Evolutionary conservation across 2,329 filamentous ascomycete species (phyloP).

Genomic region (Onygenales sp.): DNA sequence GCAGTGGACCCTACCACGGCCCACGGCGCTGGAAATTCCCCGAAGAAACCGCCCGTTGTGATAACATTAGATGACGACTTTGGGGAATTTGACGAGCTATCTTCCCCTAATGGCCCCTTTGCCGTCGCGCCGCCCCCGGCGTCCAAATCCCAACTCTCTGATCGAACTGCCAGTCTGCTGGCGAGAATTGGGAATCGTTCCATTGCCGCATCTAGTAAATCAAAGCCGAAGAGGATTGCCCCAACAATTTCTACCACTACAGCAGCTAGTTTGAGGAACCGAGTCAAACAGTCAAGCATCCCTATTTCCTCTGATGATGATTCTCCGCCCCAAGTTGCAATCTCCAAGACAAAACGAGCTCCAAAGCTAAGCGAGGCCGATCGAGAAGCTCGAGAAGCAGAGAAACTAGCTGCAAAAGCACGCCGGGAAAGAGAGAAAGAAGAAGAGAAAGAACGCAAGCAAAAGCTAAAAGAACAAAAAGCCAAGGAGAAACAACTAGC

Average conservation of each 20-base stretch:
- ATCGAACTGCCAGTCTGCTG: conserved; percentile 31
- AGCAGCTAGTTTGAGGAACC: neutral
- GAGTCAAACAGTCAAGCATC: conserved; percentile 8
- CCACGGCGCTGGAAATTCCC: neutral
- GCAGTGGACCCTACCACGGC: conserved; percentile 17
- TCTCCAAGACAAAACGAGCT: conserved; percentile 37
- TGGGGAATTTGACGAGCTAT: conserved; percentile 13
- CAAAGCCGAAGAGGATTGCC: conserved; percentile 9
- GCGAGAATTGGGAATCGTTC: conserved; percentile 20
- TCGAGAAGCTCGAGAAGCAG: conserved; percentile 41
- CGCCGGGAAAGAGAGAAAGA: conserved; percentile 48
- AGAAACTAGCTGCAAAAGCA: conserved; percentile 40
- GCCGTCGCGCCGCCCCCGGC: conserved; percentile 12
- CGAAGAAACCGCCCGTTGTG: conserved; percentile 16
- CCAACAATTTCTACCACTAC: conserved; percentile 12
- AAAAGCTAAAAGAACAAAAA: conserved; percentile 44
- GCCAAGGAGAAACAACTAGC: conserved; percentile 54
- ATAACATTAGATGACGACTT: conserved; percentile 28
- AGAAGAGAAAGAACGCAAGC: conserved; percentile 43
- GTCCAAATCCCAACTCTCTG: conserved; percentile 23
- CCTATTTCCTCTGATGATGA: conserved; percentile 40
- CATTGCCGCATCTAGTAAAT: conserved; percentile 2
- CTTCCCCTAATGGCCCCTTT: conserved; percentile 15
- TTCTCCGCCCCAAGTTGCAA: conserved; percentile 27
- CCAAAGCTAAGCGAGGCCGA: conserved; percentile 19